These are phyloP conservation scores for Tulasnella sp. DNA, from an alignment of 768 basidiomycete species.

Conservation along the genomic window DNA sequence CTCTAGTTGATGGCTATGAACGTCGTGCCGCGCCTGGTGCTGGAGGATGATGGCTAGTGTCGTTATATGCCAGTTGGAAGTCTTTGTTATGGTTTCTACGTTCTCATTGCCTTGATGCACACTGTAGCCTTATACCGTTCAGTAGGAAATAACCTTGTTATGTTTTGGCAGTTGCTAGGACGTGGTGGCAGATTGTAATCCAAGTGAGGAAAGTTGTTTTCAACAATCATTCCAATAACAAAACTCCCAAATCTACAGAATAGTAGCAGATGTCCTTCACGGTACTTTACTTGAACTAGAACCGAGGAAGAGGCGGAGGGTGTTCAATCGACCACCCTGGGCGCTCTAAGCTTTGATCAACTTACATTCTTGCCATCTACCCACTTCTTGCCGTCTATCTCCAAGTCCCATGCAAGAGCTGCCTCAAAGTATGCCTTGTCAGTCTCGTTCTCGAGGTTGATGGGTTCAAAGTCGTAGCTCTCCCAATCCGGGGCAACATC, in stretches of 20 bases:
- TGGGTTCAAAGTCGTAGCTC: slow-evolving; percentile 72
- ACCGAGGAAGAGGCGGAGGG: too few species aligned
- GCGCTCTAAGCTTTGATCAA: too few species aligned
- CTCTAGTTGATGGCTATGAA: slow-evolving; percentile 93
- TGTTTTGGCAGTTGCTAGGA: background rate
- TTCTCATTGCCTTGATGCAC: background rate
- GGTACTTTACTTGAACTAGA: too few species aligned
- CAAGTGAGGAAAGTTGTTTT: background rate
- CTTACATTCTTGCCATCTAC: slow-evolving; percentile 55
- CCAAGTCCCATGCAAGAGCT: slow-evolving; percentile 90
- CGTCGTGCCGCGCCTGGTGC: slow-evolving; percentile 78
- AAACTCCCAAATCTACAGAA: too few species aligned
- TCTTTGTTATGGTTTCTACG: background rate
- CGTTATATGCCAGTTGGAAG: background rate
- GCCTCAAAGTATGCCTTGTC: slow-evolving; percentile 91
- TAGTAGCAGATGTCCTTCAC: too few species aligned
- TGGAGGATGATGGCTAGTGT: slow-evolving; percentile 16
- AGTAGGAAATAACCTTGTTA: background rate
- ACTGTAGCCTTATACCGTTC: background rate
- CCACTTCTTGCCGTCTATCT: slow-evolving; percentile 85
- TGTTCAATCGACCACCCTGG: too few species aligned
- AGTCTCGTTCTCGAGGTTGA: slow-evolving; percentile 66
- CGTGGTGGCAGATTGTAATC: background rate
- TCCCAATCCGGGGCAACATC: slow-evolving; percentile 88
- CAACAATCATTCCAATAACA: slow-evolving; percentile 40